Evolutionary conservation across 2,329 filamentous ascomycete species (phyloP).

Genomic region (Aspergillus sp.): DNA sequence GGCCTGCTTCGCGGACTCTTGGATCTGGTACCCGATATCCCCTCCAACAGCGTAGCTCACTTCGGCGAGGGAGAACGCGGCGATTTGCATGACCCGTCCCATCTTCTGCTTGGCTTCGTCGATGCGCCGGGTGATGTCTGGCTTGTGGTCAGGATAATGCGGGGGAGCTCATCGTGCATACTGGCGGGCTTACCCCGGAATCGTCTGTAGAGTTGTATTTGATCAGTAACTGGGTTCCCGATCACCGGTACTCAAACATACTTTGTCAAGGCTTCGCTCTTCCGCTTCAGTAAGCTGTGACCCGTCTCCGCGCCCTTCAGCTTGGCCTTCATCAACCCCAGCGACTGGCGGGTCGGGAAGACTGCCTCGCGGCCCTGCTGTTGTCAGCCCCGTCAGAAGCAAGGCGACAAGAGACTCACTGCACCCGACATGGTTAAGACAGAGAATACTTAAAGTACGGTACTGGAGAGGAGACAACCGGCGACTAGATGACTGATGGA

Average conservation of each 20-base stretch:
- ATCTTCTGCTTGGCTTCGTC: slow-evolving; percentile 99
- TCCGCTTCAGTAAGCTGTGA: slow-evolving; percentile 90
- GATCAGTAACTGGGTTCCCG: slow-evolving; percentile 10
- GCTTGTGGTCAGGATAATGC: slow-evolving; percentile 18
- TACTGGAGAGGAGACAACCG: slow-evolving; percentile 3
- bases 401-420: slow-evolving; percentile 22
- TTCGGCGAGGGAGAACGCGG: slow-evolving; percentile 92
- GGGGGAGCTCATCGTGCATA: slow-evolving; percentile 13
- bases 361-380: slow-evolving; percentile 83
- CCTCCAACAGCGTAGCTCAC: slow-evolving; percentile 95
- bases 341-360: slow-evolving; percentile 93
- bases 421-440: slow-evolving; percentile 21
- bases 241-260: slow-evolving; percentile 36
- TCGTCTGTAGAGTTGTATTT: slow-evolving; percentile 47
- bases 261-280: slow-evolving; percentile 98
- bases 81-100: slow-evolving; percentile 98
- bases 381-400: slow-evolving; percentile 9
- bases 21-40: slow-evolving; percentile 92
- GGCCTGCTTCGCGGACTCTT: slow-evolving; percentile 87
- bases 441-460: neutral
- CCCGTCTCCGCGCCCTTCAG: slow-evolving; percentile 87
- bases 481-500: slow-evolving; percentile 14
- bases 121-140: slow-evolving; percentile 92
- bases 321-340: slow-evolving; percentile 96
- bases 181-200: slow-evolving; percentile 66